phyloP scores from a whole-genome alignment of 1,284 basidiomycete genomes.

The Fistulina hepatica region DNA sequence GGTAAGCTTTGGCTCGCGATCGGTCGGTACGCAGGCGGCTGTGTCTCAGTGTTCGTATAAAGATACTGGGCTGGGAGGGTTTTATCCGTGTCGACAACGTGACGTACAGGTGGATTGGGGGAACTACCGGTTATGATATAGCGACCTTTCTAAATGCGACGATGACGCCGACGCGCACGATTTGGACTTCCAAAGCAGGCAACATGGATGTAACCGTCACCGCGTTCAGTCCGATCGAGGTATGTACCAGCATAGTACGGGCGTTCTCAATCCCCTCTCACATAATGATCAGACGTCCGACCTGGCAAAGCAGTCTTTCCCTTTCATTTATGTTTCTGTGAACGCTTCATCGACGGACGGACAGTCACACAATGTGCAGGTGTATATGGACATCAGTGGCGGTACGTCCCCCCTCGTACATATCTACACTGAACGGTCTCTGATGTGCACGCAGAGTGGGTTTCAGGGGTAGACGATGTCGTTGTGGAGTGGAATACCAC shows the following conservation, averaged over 20 bases:
- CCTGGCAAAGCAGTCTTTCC: slow-evolving; percentile 27
- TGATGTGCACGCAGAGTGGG: slow-evolving; percentile 22
- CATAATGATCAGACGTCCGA: slow-evolving; percentile 13
- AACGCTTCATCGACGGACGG: slow-evolving; percentile 26
- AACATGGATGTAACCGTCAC: slow-evolving; percentile 28
- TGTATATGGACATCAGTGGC: slow-evolving; percentile 28
- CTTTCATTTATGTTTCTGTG: slow-evolving; percentile 31
- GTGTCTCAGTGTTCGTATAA: slow-evolving; percentile 1
- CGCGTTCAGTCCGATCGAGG: slow-evolving; percentile 32
- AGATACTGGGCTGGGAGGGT: slow-evolving; percentile 26
- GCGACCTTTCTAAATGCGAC: slow-evolving; percentile 13
- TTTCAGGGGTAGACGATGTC: slow-evolving; percentile 23
- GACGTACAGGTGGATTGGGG: slow-evolving; percentile 11
- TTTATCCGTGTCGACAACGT: slow-evolving; percentile 28
- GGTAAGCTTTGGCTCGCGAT: slow-evolving; percentile 28
- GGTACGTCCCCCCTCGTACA: slow-evolving; percentile 13
- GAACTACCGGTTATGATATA: slow-evolving; percentile 21
- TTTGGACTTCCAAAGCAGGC: slow-evolving; percentile 27
- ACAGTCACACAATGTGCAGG: slow-evolving; percentile 23
- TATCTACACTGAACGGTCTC: not conserved
- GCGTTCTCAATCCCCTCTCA: not conserved
- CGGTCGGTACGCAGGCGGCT: not conserved
- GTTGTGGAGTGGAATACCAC: slow-evolving; percentile 23
- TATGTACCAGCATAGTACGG: slow-evolving; percentile 9
- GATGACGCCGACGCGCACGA: slow-evolving; percentile 29